These are phyloP conservation scores for Blepharisma undulans DNA, from an alignment of 169 alveolate genomes.

Conservation along the genomic window DNA sequence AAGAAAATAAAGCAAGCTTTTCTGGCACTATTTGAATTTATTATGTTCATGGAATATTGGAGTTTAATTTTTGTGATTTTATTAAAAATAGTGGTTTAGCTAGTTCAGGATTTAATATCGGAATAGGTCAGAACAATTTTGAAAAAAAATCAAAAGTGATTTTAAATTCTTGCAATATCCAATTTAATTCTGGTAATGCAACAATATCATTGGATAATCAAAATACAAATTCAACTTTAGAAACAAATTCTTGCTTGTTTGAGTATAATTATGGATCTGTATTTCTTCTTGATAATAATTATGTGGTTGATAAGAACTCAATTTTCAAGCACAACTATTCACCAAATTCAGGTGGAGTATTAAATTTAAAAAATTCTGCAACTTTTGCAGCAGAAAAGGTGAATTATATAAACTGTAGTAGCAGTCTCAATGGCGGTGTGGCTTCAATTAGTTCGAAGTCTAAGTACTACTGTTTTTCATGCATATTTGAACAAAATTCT, in stretches of 20 bases:
- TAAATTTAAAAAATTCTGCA: neutral
- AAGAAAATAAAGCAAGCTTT: neutral
- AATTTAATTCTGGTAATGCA: neutral
- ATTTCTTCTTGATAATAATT: neutral
- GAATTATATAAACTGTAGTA: neutral
- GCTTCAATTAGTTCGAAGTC: neutral
- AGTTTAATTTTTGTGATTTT: too few species aligned
- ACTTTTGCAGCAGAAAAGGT: neutral
- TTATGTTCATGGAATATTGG: neutral
- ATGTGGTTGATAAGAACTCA: neutral
- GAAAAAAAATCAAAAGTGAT: neutral
- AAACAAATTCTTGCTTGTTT: neutral
- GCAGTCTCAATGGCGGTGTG: neutral
- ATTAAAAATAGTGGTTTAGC: neutral
- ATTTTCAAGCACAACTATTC: neutral
- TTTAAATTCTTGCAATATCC: neutral
- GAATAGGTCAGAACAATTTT: neutral
- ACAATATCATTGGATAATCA: neutral
- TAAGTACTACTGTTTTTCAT: neutral
- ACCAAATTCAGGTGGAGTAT: neutral
- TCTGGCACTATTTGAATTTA: neutral
- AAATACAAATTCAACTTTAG: neutral
- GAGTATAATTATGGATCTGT: neutral
- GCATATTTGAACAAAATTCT: neutral
- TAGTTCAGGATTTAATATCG: neutral